Conservation (phyloP, 163 green algal genomes). For the Prototheca wickerhamii region DNA sequence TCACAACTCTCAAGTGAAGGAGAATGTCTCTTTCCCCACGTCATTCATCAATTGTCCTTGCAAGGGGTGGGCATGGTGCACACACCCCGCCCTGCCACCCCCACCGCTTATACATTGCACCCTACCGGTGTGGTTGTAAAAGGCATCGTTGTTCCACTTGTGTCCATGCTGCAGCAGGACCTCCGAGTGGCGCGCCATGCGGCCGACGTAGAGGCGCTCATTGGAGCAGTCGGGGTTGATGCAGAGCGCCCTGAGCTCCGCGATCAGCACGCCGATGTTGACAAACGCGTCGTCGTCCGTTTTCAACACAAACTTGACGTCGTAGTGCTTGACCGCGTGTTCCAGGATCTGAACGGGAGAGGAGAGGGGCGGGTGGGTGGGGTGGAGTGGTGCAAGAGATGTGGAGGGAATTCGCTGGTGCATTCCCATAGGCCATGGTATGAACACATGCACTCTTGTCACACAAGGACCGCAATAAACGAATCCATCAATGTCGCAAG, state of each 20-base stretch:
- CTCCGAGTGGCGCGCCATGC: constrained; percentile 31
- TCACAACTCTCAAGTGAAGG: neutral
- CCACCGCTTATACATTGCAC: neutral
- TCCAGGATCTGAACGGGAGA: constrained; percentile 23
- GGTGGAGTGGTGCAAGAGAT: too few relatives aligned
- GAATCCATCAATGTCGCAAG: neutral
- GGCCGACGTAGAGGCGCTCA: constrained; percentile 45
- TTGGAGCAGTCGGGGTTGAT: constrained; percentile 21
- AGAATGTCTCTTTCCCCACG: neutral
- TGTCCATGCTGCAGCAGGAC: constrained; percentile 42
- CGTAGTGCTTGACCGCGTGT: constrained; percentile 37
- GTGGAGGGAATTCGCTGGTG: too few relatives aligned
- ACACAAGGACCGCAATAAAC: neutral
- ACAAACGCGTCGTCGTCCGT: constrained; percentile 51
- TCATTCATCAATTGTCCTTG: neutral
- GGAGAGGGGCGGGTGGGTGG: neutral
- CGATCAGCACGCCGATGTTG: constrained; percentile 29
- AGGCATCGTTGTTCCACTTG: constrained; percentile 49
- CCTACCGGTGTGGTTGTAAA: constrained; percentile 44
- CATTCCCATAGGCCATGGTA: too few relatives aligned
- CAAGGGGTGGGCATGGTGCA: neutral
- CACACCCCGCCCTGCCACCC: neutral
- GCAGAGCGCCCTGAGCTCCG: constrained; percentile 36
- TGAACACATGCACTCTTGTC: too few relatives aligned
- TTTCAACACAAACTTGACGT: constrained; percentile 43